Evolutionary conservation across 768 basidiomycete species (phyloP).

Genomic region (Strobilomyces echinocephalus): DNA sequence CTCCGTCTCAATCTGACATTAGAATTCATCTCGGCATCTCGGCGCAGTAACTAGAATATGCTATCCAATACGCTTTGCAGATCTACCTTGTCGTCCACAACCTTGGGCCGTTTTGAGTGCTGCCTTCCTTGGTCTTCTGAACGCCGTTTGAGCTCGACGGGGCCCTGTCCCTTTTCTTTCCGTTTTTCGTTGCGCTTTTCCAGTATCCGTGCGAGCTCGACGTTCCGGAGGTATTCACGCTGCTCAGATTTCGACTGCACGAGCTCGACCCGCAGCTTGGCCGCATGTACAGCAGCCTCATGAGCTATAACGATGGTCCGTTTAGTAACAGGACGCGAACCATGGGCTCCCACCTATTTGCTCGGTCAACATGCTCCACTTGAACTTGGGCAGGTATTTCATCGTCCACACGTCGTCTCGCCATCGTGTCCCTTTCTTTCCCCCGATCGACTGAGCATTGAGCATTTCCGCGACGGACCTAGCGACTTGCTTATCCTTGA

Average conservation of each 20-base stretch:
- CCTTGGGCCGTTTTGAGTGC: conserved; percentile 15
- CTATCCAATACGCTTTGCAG: conserved; percentile 45
- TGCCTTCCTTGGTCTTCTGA: conserved; percentile 5
- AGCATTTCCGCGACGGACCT: conserved; percentile 90
- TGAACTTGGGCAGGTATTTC: conserved; percentile 97
- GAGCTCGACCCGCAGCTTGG: conserved; percentile 88
- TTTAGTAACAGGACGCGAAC: conserved; percentile 7
- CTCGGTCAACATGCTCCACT: conserved; percentile 98
- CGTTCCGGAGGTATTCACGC: conserved; percentile 87
- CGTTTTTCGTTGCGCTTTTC: conserved; percentile 75
- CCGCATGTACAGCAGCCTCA: conserved; percentile 83
- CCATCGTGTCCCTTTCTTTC: conserved; percentile 87
- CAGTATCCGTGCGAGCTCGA: conserved; percentile 84
- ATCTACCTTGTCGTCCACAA: conserved; percentile 7
- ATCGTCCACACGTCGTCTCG: conserved; percentile 99
- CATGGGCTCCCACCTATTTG: conserved; percentile 79
- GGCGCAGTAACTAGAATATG: conserved; percentile 41
- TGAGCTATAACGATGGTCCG: conserved; percentile 54
- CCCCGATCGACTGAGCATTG: conserved; percentile 93
- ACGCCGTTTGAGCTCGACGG: conserved; percentile 27
- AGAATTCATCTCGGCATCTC: conserved; percentile 9
- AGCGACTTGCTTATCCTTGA: conserved; percentile 89
- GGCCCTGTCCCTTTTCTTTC: conserved; percentile 51
- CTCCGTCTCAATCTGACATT: conserved; percentile 26
- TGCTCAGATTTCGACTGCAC: conserved; percentile 86